phyloP scores from a whole-genome alignment of 2,329 filamentous ascomycete species.

The Sclerotinia nivalis region DNA sequence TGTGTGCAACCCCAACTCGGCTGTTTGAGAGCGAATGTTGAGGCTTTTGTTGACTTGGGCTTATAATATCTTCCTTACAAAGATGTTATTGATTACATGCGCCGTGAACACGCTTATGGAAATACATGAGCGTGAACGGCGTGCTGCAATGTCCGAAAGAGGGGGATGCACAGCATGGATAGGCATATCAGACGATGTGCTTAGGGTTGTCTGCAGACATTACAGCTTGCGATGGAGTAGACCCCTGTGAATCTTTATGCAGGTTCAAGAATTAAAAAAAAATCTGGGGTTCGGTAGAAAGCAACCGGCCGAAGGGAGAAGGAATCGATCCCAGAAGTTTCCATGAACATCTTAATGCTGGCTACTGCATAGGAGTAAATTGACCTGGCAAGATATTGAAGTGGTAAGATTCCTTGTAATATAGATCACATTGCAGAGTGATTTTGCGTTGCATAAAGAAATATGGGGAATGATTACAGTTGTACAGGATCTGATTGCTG shows the following conservation, averaged over 20 bases:
- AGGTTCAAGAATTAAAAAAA: constrained; percentile 30
- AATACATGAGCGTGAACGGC: constrained; percentile 1
- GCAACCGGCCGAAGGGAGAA: constrained; percentile 31
- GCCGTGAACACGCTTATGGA: constrained; percentile 27
- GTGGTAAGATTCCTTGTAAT: constrained; percentile 1
- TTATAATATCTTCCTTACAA: constrained; percentile 30
- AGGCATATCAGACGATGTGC: constrained; percentile 38
- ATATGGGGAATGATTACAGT: constrained; percentile 23
- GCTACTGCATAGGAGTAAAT: neutral
- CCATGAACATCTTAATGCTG: constrained; percentile 5
- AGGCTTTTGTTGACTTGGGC: constrained; percentile 27
- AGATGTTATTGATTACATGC: constrained; percentile 32
- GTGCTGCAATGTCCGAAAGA: constrained; percentile 8
- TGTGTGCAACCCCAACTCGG: constrained; percentile 22
- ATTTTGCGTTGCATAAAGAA: constrained; percentile 12
- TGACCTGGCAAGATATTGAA: neutral
- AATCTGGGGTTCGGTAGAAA: constrained; percentile 39
- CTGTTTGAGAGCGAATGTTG: constrained; percentile 15
- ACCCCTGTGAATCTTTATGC: constrained; percentile 37
- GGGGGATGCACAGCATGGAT: constrained; percentile 24
- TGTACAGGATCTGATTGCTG: constrained; percentile 5
- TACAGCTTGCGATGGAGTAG: constrained; percentile 23
- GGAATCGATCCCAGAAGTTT: neutral
- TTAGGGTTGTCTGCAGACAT: constrained; percentile 26
- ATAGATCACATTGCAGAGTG: constrained; percentile 21